These are phyloP conservation scores for Thalassia testudinum DNA, from an alignment of 116 monocot species.

Conservation along the genomic window DNA sequence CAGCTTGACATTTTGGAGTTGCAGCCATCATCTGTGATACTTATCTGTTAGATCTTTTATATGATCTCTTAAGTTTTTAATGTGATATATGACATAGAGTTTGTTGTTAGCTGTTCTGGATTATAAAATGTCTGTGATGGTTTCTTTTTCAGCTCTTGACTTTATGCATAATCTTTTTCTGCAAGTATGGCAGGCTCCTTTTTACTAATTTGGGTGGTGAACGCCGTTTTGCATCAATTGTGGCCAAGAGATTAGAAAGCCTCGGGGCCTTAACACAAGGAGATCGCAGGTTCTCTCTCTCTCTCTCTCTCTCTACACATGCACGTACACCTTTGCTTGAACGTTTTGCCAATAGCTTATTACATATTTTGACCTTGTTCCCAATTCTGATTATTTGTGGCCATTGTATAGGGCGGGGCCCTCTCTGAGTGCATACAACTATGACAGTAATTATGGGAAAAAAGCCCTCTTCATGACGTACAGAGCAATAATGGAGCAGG, in stretches of 20 bases:
- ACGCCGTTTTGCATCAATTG: conserved; percentile 91
- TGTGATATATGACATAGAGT: no score
- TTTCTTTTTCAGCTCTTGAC: neutral
- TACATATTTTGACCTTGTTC: neutral
- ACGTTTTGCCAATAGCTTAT: no score
- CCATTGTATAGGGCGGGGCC: conserved; percentile 61
- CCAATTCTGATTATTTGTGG: neutral
- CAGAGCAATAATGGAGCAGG: conserved; percentile 96
- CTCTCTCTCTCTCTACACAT: neutral
- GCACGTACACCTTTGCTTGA: no score
- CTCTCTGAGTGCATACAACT: conserved; percentile 80
- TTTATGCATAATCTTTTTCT: conserved; percentile 1
- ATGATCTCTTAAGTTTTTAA: no score
- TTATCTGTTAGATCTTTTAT: no score
- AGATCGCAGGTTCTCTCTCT: conserved; percentile 62
- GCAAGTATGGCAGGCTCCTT: conserved; percentile 47
- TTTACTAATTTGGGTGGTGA: conserved; percentile 98
- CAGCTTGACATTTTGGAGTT: no score
- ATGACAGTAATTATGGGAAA: conserved; percentile 76
- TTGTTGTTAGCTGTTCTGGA: no score
- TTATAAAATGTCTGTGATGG: no score
- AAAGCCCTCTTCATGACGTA: conserved; percentile 81
- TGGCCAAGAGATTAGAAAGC: conserved; percentile 84
- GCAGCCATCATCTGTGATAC: no score
- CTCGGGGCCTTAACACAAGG: conserved; percentile 99